Percentiles rank a stretch among this genome's conserved stretches.
Evolutionary conservation across 1,139 yeast genomes (phyloP).

Genomic region (Pichia sp.): DNA sequence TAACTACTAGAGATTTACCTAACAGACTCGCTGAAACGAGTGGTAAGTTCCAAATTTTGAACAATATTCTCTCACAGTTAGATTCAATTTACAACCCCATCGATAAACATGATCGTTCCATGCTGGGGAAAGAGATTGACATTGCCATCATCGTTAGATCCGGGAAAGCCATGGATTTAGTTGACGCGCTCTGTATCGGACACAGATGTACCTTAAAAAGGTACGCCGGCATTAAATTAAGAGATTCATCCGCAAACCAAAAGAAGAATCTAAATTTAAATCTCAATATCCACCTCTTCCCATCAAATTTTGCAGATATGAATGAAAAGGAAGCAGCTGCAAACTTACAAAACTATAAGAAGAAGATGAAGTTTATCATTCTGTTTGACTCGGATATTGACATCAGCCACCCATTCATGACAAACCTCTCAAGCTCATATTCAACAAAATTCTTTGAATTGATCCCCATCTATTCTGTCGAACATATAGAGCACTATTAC

Average conservation of each 20-base stretch:
- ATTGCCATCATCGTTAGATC: constrained; percentile 48
- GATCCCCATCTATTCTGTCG: constrained; percentile 74
- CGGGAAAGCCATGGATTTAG: constrained; percentile 64
- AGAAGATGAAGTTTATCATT: constrained; percentile 39
- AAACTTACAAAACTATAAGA: constrained; percentile 4
- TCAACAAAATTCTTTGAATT: constrained; percentile 56
- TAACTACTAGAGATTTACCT: constrained; percentile 73
- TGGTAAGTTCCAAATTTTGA: constrained; percentile 73
- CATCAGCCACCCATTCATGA: constrained; percentile 24
- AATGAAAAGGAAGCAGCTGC: constrained; percentile 18
- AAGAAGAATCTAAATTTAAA: constrained; percentile 29
- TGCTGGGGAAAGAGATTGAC: constrained; percentile 24
- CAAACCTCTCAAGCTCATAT: constrained; percentile 12
- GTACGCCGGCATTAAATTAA: constrained; percentile 50
- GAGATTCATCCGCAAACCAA: constrained; percentile 27
- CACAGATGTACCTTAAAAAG: constrained; percentile 58
- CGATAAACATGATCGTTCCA: constrained; percentile 13
- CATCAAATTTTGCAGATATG: constrained; percentile 39
- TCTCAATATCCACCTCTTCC: constrained; percentile 36
- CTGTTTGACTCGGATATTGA: constrained; percentile 69
- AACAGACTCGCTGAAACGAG: constrained; percentile 69
- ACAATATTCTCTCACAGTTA: constrained; percentile 45
- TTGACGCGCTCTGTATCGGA: constrained; percentile 72
- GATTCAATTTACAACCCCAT: constrained; percentile 20
- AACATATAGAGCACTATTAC: constrained; percentile 48